phyloP scores from a whole-genome alignment of 805 yeast species.

The Saccharomyces eubayanus region DNA sequence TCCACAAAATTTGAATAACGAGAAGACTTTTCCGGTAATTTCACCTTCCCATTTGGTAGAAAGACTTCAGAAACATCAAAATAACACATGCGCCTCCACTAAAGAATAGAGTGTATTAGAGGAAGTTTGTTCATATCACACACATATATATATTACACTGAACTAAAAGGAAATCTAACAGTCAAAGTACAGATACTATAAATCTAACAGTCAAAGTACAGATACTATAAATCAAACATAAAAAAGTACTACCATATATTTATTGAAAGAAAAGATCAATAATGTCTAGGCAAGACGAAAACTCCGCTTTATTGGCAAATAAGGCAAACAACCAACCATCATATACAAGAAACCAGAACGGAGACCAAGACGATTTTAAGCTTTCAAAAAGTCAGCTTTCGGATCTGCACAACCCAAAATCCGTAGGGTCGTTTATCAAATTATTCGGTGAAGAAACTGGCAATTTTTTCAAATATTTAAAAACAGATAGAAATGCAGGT shows the following conservation, averaged over 20 bases:
- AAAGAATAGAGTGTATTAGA: neutral
- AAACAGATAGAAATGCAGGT: constrained; percentile 21
- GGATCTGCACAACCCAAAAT: constrained; percentile 29
- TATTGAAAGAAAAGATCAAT: neutral
- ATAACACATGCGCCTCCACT: neutral
- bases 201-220: neutral
- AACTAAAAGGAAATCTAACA: neutral
- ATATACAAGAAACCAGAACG: neutral
- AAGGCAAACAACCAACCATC: neutral
- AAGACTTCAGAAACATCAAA: neutral
- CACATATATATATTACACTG: neutral
- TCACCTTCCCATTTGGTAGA: neutral
- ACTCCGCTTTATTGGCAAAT: neutral
- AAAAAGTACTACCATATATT: neutral
- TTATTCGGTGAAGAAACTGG: constrained; percentile 18
- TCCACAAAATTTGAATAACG: neutral
- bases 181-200: neutral
- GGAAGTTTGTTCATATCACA: neutral
- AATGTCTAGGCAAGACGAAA: neutral
- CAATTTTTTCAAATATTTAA: constrained; percentile 15
- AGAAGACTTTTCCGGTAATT: neutral
- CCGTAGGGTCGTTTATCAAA: constrained; percentile 18
- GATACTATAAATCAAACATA: neutral
- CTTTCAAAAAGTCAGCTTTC: constrained; percentile 17
- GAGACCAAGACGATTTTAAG: constrained; percentile 3